Base-by-base conservation (phyloP, 2,329 filamentous ascomycete species). In the Monilinia fructicola region DNA sequence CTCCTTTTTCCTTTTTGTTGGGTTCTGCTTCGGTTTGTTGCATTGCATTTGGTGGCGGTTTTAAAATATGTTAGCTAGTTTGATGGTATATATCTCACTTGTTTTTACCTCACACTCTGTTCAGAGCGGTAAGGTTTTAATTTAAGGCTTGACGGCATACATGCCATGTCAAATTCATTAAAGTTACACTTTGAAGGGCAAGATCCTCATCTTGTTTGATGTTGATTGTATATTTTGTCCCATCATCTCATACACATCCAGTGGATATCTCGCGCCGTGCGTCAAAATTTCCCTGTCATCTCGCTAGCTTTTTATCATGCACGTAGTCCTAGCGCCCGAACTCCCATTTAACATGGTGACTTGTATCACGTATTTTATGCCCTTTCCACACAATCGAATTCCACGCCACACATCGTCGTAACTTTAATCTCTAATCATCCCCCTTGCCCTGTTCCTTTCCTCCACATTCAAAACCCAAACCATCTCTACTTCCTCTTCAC, bases 401-500 rank as follows among this genome's bases (percentile, higher is more conserved):
- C 23, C 65, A 56, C 55, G 10, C 14, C 31, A n/a, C 67, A 55
- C 58, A 7, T 9, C 40, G 9, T 50, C 31, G 16, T 0, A 50
- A 40, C 5, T 18, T 61, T 44, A 61, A 7, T 16, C 62, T 60
- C 71, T 78, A 18, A 93, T 86, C 78, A 95, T 86, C 6, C 81
- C 87, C 75, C 92, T 85, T 12, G 91, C 91, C 74, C 86, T 85
- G 71, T 82, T 83, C 76, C 90, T 87, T 80, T 96, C 93, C 67
- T 93, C 91, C 53, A 84, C 83, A 67, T 83, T 89, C 69, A 93
- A 73, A 55, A 89, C 84, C 90, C 90, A 93, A 61, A 84, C 82
- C 74, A 95, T 87, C 14, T 85, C 90, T 60, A 85, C 88, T 16
- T 87, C 85, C 18, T 85, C 82, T 65, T 76, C 68, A 77, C 79